phyloP scores from a whole-genome alignment of 805 yeast genomes.

The Ogataea nitratoaversa region DNA sequence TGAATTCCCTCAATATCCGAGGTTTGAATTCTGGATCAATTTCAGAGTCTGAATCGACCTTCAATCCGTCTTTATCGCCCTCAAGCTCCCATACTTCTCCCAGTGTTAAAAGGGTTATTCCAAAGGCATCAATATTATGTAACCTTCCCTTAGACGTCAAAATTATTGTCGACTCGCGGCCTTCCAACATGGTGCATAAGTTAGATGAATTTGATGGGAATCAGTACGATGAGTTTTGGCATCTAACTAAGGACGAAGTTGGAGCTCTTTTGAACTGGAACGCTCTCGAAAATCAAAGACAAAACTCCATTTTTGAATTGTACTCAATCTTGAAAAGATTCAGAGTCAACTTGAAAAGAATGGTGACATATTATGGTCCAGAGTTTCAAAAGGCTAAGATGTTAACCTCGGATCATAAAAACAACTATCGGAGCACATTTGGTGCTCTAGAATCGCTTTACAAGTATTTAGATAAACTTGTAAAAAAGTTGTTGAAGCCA shows the following conservation, averaged over 20 bases:
- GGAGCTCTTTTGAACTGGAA: constrained; percentile 22
- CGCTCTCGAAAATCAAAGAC: constrained; percentile 24
- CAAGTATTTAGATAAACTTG: constrained; percentile 24
- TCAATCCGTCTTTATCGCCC: too few species aligned
- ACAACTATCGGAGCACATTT: constrained; percentile 27
- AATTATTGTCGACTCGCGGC: constrained; percentile 26
- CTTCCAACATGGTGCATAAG: constrained; percentile 17
- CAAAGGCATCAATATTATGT: background rate
- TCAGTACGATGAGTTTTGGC: constrained; percentile 29
- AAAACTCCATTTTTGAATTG: constrained; percentile 28
- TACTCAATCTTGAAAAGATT: constrained; percentile 23
- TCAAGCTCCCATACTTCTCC: too few species aligned
- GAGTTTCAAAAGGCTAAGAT: constrained; percentile 18
- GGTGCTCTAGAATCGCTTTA: constrained; percentile 23
- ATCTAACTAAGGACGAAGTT: constrained; percentile 22
- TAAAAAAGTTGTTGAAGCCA: constrained; percentile 21
- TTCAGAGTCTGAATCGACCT: too few species aligned
- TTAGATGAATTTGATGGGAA: constrained; percentile 21
- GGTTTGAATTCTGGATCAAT: too few species aligned
- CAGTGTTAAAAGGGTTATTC: too few species aligned
- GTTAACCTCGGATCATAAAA: constrained; percentile 14
- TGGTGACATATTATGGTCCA: constrained; percentile 26
- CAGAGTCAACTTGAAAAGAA: constrained; percentile 24
- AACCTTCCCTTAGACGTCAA: constrained; percentile 21
- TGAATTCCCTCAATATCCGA: too few species aligned